Evolutionary conservation across 1,284 basidiomycete species (phyloP).

Genomic region (Papiliotrema terrestris): DNA sequence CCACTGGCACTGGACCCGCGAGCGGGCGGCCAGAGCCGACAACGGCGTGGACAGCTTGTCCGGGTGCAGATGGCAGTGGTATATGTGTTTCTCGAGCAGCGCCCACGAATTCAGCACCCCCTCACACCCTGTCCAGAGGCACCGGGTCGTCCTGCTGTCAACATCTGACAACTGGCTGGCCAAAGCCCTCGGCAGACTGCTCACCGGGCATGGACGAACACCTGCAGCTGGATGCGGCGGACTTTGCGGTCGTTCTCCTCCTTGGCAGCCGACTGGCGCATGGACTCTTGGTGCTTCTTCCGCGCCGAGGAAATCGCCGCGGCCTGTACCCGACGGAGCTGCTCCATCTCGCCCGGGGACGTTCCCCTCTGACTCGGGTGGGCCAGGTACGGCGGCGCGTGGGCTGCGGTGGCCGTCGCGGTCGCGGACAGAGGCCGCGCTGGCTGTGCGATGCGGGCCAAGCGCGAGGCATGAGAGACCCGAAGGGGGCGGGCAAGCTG

Average conservation of each 20-base stretch:
- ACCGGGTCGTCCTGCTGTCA: slow-evolving; percentile 20
- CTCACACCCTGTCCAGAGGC: slow-evolving; percentile 25
- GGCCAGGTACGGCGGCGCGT: not conserved
- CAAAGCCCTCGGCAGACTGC: not conserved
- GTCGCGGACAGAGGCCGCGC: not conserved
- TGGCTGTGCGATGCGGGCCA: not conserved
- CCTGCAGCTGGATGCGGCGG: slow-evolving; percentile 30
- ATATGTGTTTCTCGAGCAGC: slow-evolving; percentile 33
- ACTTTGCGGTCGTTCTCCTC: slow-evolving; percentile 15
- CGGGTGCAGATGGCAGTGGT: slow-evolving; percentile 25
- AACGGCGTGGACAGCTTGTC: not conserved
- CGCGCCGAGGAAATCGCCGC: slow-evolving; percentile 17
- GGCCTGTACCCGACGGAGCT: slow-evolving; percentile 11
- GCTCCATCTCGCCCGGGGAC: slow-evolving; percentile 3
- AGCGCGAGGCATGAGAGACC: not conserved
- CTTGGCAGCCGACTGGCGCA: slow-evolving; percentile 2
- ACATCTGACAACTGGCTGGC: not conserved
- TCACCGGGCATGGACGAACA: slow-evolving; percentile 36
- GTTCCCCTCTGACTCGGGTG: no score
- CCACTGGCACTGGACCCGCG: slow-evolving; percentile 20
- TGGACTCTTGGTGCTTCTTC: slow-evolving; percentile 2
- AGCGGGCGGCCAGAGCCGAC: not conserved
- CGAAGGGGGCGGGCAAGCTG: no score
- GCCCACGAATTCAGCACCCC: slow-evolving; percentile 35
- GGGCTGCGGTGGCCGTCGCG: not conserved